Conservation (phyloP, 352 stramenopile genomes). For the Albugo laibachii region DNA sequence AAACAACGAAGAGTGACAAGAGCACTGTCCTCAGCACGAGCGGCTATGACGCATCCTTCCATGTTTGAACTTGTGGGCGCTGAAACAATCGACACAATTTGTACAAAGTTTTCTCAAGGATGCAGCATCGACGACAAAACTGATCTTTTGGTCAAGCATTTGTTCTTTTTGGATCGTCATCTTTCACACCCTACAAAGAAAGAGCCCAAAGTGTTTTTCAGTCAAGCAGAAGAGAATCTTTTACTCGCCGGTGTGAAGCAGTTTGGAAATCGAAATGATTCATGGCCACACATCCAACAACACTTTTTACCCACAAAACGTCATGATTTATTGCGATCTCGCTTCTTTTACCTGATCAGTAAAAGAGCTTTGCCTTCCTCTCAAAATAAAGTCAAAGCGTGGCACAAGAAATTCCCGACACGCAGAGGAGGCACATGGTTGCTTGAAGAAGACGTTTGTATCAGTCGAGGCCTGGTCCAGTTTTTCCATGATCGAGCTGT, state of each 20-base stretch:
- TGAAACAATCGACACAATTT: slow-evolving; percentile 33
- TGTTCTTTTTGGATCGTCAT: slow-evolving; percentile 55
- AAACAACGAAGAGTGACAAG: slow-evolving; percentile 29
- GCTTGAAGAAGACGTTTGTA: slow-evolving; percentile 60
- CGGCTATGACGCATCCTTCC: slow-evolving; percentile 53
- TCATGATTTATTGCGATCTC: slow-evolving; percentile 20
- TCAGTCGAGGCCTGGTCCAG: slow-evolving; percentile 44
- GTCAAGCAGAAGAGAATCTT: slow-evolving; percentile 33
- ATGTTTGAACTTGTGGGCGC: slow-evolving; percentile 74
- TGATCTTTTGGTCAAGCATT: slow-evolving; percentile 24
- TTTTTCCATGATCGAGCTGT: slow-evolving; percentile 36
- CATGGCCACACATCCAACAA: slow-evolving; percentile 39
- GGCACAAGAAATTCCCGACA: slow-evolving; percentile 20
- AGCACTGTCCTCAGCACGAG: slow-evolving; percentile 55
- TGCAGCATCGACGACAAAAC: slow-evolving; percentile 34
- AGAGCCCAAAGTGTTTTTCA: slow-evolving; percentile 14
- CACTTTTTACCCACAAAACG: slow-evolving; percentile 46
- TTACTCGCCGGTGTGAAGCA: slow-evolving; percentile 47
- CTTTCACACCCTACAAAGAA: slow-evolving; percentile 21
- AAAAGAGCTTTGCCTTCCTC: slow-evolving; percentile 18
- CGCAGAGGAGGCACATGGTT: slow-evolving; percentile 28
- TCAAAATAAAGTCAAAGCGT: slow-evolving; percentile 34
- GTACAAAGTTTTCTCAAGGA: slow-evolving; percentile 15
- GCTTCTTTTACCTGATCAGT: slow-evolving; percentile 51
- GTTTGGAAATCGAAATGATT: slow-evolving; percentile 21